These are phyloP conservation scores for Colletotrichum coccodes DNA, from an alignment of 2,329 filamentous ascomycete genomes.

Conservation along the genomic window DNA sequence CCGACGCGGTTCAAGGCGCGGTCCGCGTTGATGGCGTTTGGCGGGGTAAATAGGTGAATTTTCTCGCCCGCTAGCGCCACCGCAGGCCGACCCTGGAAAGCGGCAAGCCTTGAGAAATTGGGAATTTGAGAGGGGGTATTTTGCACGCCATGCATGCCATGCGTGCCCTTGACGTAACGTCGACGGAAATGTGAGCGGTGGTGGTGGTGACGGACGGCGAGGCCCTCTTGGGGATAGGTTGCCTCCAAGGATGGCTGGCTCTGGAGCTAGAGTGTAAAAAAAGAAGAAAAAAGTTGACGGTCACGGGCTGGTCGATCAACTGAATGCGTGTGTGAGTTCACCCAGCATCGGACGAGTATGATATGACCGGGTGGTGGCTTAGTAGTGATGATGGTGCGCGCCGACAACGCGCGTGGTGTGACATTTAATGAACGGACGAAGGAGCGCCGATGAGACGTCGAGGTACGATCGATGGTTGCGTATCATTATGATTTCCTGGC, in stretches of 20 bases:
- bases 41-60: slow-evolving; percentile 2
- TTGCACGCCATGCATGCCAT: not conserved
- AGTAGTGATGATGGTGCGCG: slow-evolving; percentile 3
- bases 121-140: not conserved
- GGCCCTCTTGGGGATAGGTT: not conserved
- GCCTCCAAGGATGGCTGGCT: too few species aligned
- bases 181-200: not conserved
- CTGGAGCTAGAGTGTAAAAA: too few species aligned
- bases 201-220: not conserved
- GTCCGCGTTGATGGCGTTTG: slow-evolving; percentile 8
- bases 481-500: not conserved
- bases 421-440: not conserved
- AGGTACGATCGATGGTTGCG: not conserved
- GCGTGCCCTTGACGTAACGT: slow-evolving; percentile 12
- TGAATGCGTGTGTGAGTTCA: not conserved
- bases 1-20: slow-evolving; percentile 17
- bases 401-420: slow-evolving; percentile 7
- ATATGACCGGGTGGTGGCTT: not conserved
- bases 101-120: not conserved
- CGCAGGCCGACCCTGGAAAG: slow-evolving; percentile 13
- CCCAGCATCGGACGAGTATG: not conserved
- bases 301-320: not conserved
- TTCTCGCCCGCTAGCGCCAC: not conserved
- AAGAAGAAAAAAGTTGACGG: too few species aligned
- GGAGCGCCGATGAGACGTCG: slow-evolving; percentile 6